Evolutionary conservation across 2,329 filamentous ascomycete genomes (phyloP).

Genomic region (Pseudocercospora cruenta): DNA sequence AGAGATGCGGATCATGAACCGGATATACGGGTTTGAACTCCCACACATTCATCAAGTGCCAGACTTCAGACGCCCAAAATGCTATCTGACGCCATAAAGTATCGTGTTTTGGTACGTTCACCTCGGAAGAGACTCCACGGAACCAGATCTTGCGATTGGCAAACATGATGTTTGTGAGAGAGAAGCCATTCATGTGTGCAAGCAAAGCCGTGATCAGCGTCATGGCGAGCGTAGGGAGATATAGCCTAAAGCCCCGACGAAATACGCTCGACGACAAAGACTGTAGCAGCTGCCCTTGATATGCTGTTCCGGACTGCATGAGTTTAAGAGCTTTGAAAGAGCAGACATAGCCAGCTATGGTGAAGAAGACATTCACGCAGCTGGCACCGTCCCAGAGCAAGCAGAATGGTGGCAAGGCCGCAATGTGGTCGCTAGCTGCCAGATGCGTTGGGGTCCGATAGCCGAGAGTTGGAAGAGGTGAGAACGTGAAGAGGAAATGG

Average conservation of each 20-base stretch:
- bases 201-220: background rate
- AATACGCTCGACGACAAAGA: background rate
- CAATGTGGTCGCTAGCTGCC: background rate
- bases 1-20: background rate
- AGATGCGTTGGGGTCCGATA: background rate
- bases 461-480: background rate
- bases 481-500: background rate
- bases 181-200: background rate
- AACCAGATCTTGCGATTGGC: background rate
- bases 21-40: background rate
- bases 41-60: background rate
- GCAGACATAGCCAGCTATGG: background rate
- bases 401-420: background rate
- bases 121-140: background rate
- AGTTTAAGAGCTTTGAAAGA: background rate
- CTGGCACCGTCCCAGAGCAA: background rate
- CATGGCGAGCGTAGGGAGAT: background rate
- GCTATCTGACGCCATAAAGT: background rate
- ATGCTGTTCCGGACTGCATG: background rate
- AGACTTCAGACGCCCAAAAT: background rate
- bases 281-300: background rate
- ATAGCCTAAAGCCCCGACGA: background rate
- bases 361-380: background rate
- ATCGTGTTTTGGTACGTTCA: background rate
- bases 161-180: background rate